A percentile compares a stretch with the other conserved stretches of the same genome.
Conservation (phyloP, 2,329 filamentous ascomycete genomes). For the Apiospora marii region DNA sequence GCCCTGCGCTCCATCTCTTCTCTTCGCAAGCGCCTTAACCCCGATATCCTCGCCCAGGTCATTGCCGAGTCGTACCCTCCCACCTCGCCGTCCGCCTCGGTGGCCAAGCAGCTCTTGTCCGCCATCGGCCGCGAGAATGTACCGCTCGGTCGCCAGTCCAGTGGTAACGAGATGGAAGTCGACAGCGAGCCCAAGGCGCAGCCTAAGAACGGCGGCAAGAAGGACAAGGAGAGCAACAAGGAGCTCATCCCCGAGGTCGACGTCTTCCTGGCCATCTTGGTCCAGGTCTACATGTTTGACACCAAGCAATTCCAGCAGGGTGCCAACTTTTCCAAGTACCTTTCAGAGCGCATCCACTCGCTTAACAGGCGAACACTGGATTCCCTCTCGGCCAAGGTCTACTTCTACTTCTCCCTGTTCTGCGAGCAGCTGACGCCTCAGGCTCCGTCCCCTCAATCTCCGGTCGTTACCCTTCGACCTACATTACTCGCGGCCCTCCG, state of each 20-base stretch:
- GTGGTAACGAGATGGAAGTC: slow-evolving; percentile 73
- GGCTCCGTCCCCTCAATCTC: slow-evolving; percentile 87
- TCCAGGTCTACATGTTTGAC: slow-evolving; percentile 90
- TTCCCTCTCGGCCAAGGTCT: slow-evolving; percentile 91
- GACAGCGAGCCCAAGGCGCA: slow-evolving; percentile 66
- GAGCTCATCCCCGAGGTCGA: slow-evolving; percentile 88
- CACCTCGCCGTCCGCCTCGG: slow-evolving; percentile 65
- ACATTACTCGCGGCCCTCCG: slow-evolving; percentile 86
- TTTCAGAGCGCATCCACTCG: slow-evolving; percentile 85
- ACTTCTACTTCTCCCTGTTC: slow-evolving; percentile 98
- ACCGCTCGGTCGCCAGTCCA: slow-evolving; percentile 64
- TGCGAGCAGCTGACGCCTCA: slow-evolving; percentile 89
- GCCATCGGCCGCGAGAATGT: slow-evolving; percentile 74
- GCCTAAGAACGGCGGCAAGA: slow-evolving; percentile 65
- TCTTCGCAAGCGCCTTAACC: slow-evolving; percentile 87
- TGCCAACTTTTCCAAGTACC: slow-evolving; percentile 81
- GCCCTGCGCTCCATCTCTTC: slow-evolving; percentile 95
- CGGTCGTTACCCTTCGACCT: slow-evolving; percentile 85
- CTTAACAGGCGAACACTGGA: slow-evolving; percentile 95
- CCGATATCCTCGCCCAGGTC: slow-evolving; percentile 81
- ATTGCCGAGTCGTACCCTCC: slow-evolving; percentile 82
- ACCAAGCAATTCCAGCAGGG: slow-evolving; percentile 82
- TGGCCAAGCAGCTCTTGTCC: slow-evolving; percentile 73
- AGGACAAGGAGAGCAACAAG: slow-evolving; percentile 63
- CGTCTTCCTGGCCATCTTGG: slow-evolving; percentile 84